These are phyloP conservation scores for Hydnum rufescens DNA, from an alignment of 768 basidiomycete genomes.

Conservation along the genomic window DNA sequence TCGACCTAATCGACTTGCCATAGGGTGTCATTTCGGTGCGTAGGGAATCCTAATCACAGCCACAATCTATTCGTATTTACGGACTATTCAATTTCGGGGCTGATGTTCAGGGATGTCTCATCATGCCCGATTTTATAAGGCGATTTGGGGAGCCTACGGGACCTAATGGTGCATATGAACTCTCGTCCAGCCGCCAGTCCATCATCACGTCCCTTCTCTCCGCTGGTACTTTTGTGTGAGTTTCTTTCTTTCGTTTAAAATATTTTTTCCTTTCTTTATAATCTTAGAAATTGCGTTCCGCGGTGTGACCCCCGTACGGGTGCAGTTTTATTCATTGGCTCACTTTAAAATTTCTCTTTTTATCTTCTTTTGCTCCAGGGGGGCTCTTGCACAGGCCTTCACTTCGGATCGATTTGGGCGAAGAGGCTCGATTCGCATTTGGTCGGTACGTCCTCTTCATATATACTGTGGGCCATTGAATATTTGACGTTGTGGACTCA, in stretches of 20 bases:
- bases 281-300: too few relatives aligned
- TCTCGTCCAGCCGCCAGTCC: slow-evolving; percentile 46
- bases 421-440: slow-evolving; percentile 52
- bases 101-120: slow-evolving; percentile 38
- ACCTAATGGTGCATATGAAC: slow-evolving; percentile 26
- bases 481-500: not conserved
- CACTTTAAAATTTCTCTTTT: too few relatives aligned
- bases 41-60: too few relatives aligned
- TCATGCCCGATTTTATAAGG: slow-evolving; percentile 56
- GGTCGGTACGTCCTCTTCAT: slow-evolving; percentile 27
- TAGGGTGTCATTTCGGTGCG: too few relatives aligned
- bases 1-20: not conserved
- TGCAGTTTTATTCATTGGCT: too few relatives aligned
- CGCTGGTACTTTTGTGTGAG: slow-evolving; percentile 32
- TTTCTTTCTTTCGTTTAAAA: too few relatives aligned
- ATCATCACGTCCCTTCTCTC: slow-evolving; percentile 64
- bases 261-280: too few relatives aligned
- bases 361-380: slow-evolving; percentile 17
- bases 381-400: slow-evolving; percentile 49
- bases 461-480: not conserved
- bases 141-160: slow-evolving; percentile 42
- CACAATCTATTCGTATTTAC: too few relatives aligned
- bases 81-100: not conserved
- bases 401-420: slow-evolving; percentile 57
- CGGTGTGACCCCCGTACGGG: too few relatives aligned